Conservation (phyloP, 257 asterid genomes). For the Solanum appendiculatum region DNA sequence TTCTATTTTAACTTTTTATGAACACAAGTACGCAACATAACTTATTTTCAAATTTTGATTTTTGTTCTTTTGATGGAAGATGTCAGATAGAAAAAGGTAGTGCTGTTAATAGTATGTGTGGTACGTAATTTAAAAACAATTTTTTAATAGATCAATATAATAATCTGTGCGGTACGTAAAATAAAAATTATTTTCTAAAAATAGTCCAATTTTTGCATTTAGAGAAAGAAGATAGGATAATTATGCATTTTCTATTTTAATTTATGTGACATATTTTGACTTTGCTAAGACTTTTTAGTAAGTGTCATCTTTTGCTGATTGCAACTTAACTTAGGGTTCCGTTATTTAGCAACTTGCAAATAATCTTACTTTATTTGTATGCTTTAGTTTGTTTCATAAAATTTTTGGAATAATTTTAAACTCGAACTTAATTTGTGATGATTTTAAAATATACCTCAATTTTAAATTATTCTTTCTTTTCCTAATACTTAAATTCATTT, state of each 20-base stretch:
- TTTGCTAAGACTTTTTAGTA: background rate
- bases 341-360: background rate
- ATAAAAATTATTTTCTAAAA: background rate
- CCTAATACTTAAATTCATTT: background rate
- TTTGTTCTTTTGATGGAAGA: too few relatives aligned
- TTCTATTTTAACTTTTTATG: background rate
- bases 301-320: background rate
- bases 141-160: too few relatives aligned
- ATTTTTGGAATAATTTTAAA: too few relatives aligned
- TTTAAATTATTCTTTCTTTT: too few relatives aligned
- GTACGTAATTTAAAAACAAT: too few relatives aligned
- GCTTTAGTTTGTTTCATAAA: background rate
- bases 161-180: too few relatives aligned
- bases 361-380: background rate
- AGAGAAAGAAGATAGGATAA: background rate
- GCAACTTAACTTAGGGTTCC: background rate
- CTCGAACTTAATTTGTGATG: background rate
- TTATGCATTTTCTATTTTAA: background rate
- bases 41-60: too few relatives aligned
- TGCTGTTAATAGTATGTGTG: too few relatives aligned
- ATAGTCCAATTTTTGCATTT: background rate
- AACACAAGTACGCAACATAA: background rate
- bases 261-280: background rate
- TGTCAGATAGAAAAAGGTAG: too few relatives aligned
- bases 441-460: too few relatives aligned